A percentile compares a stretch with the other conserved stretches of the same genome.
These are phyloP conservation scores for Boletus reticulatus DNA, from an alignment of 768 basidiomycete genomes.

Conservation along the genomic window DNA sequence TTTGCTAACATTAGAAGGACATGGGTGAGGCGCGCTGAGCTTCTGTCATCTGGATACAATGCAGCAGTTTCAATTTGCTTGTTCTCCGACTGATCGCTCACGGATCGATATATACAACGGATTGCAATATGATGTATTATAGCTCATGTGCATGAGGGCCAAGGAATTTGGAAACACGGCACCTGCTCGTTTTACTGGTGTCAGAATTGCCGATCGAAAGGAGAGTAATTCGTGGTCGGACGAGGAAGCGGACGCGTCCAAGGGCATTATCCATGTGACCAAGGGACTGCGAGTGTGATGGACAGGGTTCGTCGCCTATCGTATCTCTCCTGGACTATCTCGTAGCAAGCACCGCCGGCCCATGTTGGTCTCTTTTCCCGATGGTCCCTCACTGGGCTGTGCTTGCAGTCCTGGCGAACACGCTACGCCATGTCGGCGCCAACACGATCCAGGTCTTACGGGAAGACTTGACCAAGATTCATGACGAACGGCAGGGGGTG, in stretches of 20 bases:
- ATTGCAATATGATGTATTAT: slow-evolving; percentile 72
- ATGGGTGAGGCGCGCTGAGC: no score
- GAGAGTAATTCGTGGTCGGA: slow-evolving; percentile 80
- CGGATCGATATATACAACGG: slow-evolving; percentile 90
- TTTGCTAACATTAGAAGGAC: no score
- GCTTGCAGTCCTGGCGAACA: slow-evolving; percentile 56
- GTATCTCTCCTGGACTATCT: slow-evolving; percentile 48
- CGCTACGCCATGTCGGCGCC: slow-evolving; percentile 72
- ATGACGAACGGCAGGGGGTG: slow-evolving; percentile 71
- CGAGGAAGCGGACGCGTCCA: slow-evolving; percentile 46
- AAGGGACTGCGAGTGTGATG: slow-evolving; percentile 44
- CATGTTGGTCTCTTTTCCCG: slow-evolving; percentile 34
- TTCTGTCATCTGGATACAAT: no score
- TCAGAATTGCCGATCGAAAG: slow-evolving; percentile 81
- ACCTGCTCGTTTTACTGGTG: slow-evolving; percentile 82
- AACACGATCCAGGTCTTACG: slow-evolving; percentile 74
- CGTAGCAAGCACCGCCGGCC: slow-evolving; percentile 45
- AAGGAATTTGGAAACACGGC: slow-evolving; percentile 71
- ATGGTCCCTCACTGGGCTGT: slow-evolving; percentile 35
- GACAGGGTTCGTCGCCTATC: slow-evolving; percentile 16
- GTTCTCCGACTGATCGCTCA: no score
- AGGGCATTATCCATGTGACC: slow-evolving; percentile 35
- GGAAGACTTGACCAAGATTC: slow-evolving; percentile 72
- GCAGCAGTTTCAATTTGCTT: no score
- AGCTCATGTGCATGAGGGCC: slow-evolving; percentile 72